These are phyloP conservation scores for Entonaema liquescens DNA, from an alignment of 495 filamentous ascomycete species.

Conservation along the genomic window DNA sequence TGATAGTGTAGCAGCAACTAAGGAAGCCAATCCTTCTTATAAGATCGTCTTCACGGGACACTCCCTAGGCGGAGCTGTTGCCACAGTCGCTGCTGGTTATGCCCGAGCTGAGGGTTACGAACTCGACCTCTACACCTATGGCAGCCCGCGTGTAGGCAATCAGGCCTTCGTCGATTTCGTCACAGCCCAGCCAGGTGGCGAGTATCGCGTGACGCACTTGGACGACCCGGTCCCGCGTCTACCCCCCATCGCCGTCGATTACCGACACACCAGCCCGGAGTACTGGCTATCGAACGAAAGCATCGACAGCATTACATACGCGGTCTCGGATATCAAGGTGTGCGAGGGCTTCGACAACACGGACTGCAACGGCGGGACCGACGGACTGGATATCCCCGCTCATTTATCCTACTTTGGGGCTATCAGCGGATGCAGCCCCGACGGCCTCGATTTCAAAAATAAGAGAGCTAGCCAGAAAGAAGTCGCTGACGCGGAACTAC, in stretches of 20 bases:
- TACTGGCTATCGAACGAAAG: constrained; percentile 60
- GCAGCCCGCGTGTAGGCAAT: constrained; percentile 73
- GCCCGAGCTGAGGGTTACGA: constrained; percentile 59
- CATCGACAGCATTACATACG: constrained; percentile 37
- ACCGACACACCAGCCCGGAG: constrained; percentile 71
- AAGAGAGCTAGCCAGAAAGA: constrained; percentile 20
- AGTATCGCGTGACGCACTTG: constrained; percentile 72
- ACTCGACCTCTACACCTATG: constrained; percentile 68
- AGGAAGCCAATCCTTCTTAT: constrained; percentile 57
- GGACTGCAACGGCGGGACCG: constrained; percentile 52
- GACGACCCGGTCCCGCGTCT: constrained; percentile 73
- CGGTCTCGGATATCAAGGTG: constrained; percentile 44
- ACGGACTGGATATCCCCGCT: constrained; percentile 42
- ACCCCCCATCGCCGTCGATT: constrained; percentile 65
- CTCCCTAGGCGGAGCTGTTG: constrained; percentile 73
- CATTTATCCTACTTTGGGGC: constrained; percentile 52
- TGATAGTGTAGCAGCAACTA: constrained; percentile 41
- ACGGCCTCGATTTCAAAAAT: constrained; percentile 36
- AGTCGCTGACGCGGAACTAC: constrained; percentile 46
- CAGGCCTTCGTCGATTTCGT: constrained; percentile 63
- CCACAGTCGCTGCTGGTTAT: constrained; percentile 66
- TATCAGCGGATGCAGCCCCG: constrained; percentile 44
- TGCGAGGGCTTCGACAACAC: constrained; percentile 51
- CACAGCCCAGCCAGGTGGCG: constrained; percentile 55
- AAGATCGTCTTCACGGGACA: constrained; percentile 70